phyloP scores from a whole-genome alignment of 129 eudicot genomes.

The Solidago caesia region DNA sequence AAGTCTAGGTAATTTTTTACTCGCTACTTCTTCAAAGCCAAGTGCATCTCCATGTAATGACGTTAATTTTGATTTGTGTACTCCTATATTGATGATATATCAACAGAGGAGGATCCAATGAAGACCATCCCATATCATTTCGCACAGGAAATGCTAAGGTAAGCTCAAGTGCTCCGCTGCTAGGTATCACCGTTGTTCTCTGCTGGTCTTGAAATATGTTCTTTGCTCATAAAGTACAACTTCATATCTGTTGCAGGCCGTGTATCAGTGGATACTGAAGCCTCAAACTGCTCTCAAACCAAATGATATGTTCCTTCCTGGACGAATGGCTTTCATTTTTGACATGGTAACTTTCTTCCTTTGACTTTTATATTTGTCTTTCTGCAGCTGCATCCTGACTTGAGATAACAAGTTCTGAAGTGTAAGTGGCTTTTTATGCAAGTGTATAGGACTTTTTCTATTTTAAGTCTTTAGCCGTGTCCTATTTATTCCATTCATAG shows the following conservation, averaged over 20 bases:
- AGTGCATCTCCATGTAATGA: not conserved
- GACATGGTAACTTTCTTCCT: conserved; percentile 58
- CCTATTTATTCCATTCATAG: not conserved
- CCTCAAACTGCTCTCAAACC: conserved; percentile 76
- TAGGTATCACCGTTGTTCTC: not conserved
- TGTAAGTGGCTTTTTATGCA: not conserved
- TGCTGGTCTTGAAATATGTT: conserved; percentile 2
- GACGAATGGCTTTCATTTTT: conserved; percentile 91
- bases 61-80: conserved; percentile 7
- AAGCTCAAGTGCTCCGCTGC: not conserved
- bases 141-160: conserved; percentile 94
- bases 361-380: not conserved
- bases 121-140: conserved; percentile 73
- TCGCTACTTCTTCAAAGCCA: too few species aligned
- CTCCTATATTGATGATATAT: conserved; percentile 11
- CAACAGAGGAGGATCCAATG: conserved; percentile 65
- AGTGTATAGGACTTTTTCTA: not conserved
- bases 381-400: not conserved
- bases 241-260: conserved; percentile 57
- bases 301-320: conserved; percentile 95
- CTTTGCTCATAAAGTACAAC: conserved; percentile 4
- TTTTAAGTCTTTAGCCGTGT: not conserved
- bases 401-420: not conserved
- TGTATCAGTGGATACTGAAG: conserved; percentile 86
- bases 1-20: conserved; percentile 45